A percentile compares a stretch with the other conserved stretches of the same genome.
These are phyloP conservation scores for Durio zibethinus DNA, from an alignment of 345 rosid species.

Conservation along the genomic window DNA sequence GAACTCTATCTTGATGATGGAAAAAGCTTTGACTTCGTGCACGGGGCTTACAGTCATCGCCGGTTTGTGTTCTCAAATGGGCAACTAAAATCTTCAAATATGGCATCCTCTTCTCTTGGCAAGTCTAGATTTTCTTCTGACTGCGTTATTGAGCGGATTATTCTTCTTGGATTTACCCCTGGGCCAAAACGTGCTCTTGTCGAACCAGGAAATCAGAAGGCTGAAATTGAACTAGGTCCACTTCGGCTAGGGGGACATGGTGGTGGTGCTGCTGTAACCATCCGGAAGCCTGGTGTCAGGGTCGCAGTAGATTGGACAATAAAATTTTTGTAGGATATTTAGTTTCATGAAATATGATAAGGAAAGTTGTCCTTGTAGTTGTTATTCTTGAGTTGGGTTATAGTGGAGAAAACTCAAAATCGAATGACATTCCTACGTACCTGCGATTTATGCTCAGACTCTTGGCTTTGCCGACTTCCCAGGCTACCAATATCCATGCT, in stretches of 20 bases:
- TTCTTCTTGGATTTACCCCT: conserved; percentile 10
- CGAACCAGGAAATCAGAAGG: conserved; percentile 62
- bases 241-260: conserved; percentile 40
- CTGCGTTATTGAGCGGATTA: conserved; percentile 68
- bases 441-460: neutral
- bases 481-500: too few relatives aligned
- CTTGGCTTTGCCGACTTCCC: too few relatives aligned
- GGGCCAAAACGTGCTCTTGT: conserved; percentile 50
- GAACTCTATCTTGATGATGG: conserved; percentile 97
- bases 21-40: conserved; percentile 63
- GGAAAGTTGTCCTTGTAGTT: neutral
- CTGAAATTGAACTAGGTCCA: conserved; percentile 64
- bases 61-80: conserved; percentile 69
- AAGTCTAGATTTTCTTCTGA: conserved; percentile 49
- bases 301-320: conserved; percentile 83
- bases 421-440: neutral
- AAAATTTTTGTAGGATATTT: conserved; percentile 37
- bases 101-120: conserved; percentile 29
- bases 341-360: neutral
- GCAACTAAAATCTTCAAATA: conserved; percentile 54
- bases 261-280: conserved; percentile 49
- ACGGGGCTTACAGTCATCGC: conserved; percentile 78
- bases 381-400: neutral
- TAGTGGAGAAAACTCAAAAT: neutral
- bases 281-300: conserved; percentile 78